Base-by-base conservation (phyloP, 306 rosid genomes). In the Cicer chorassanicum region DNA sequence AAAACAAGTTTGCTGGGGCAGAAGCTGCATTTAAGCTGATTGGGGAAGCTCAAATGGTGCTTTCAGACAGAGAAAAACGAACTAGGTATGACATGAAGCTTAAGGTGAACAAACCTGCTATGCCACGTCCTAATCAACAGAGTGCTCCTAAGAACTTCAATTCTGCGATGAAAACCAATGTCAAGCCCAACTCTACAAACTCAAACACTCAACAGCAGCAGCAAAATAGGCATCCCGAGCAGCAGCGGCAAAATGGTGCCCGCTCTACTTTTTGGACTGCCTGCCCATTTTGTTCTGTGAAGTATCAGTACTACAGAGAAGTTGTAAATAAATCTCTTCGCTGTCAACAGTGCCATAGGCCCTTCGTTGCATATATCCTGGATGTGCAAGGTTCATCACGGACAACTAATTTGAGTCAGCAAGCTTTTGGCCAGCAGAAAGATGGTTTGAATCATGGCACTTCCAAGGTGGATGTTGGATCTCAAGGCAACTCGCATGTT, bases 1-100 rank as follows among this genome's bases (percentile, higher is more conserved):
- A 94, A 85, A 94, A 94, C 83, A 90, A 92, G 65, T 94, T 85
- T 84, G 29, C 88, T 48, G 99, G 98, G 63, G 99, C 98, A 5
- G 99, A 94, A 80, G 90, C 96, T 78, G 98, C 98, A 69, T 94
- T 94, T 82, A 92, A 94, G 93, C 83, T 94, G 78, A 86, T 94
- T 38, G 92, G 92, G 41, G 96, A 94, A 74, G 96, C 99, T 73
- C 96, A 92, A 60, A 88, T 88, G 72, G 82, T 90, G 65, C 96
- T 94, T 78, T 82, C 87, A 79, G 96, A 94, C 82, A 84, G 60
- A 63, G 92, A 86, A 1, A 92, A 86, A 73, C 86, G 99, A 1
- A 46, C 65, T 42, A 11, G 75, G 44, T 84, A 82, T 90, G 97
- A 94, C 82, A 54, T 86, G 80, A 94, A 51, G 80, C 87, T 85